Conservation (phyloP, 2,329 filamentous ascomycete species). For the Colletotrichum orbiculare region DNA sequence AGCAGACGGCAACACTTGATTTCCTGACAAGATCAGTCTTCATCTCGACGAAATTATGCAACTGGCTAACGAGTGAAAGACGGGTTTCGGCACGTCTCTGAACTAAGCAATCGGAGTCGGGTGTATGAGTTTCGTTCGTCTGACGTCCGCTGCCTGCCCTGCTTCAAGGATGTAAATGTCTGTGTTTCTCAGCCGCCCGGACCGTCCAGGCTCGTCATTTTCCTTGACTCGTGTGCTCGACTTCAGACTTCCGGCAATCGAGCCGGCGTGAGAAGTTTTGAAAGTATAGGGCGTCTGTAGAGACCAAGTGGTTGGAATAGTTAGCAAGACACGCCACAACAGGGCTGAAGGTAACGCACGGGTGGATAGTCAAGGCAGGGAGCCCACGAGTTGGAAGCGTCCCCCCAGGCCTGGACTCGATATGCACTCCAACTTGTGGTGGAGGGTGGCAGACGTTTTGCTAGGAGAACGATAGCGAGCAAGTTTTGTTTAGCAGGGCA, state of each 20-base stretch:
- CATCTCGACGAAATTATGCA: too few relatives aligned
- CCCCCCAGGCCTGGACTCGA: not conserved
- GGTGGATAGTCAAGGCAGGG: conserved; percentile 1
- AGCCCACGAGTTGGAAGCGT: not conserved
- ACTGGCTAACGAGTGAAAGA: not conserved
- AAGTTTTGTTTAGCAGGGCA: conserved; percentile 13
- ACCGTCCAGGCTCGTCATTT: conserved; percentile 17
- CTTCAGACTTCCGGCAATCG: conserved; percentile 20
- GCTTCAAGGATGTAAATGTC: conserved; percentile 3
- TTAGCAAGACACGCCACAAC: not conserved
- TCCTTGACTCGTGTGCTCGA: conserved; percentile 22
- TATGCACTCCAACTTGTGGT: not conserved
- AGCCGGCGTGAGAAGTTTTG: conserved; percentile 23
- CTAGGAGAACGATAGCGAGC: conserved; percentile 7
- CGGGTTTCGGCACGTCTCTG: conserved; percentile 15
- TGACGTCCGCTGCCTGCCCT: conserved; percentile 11
- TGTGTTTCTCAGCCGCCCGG: conserved; percentile 13
- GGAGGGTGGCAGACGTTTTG: not conserved
- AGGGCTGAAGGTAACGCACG: conserved; percentile 19
- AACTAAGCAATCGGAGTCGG: conserved; percentile 4
- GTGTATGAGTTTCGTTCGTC: conserved; percentile 26
- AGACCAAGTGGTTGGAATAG: conserved; percentile 12
- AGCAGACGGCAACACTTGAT: too few relatives aligned
- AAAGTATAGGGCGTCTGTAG: conserved; percentile 16
- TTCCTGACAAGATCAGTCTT: too few relatives aligned